Evolutionary conservation across 345 rosid species (phyloP).

Genomic region (Syzygium jambos): DNA sequence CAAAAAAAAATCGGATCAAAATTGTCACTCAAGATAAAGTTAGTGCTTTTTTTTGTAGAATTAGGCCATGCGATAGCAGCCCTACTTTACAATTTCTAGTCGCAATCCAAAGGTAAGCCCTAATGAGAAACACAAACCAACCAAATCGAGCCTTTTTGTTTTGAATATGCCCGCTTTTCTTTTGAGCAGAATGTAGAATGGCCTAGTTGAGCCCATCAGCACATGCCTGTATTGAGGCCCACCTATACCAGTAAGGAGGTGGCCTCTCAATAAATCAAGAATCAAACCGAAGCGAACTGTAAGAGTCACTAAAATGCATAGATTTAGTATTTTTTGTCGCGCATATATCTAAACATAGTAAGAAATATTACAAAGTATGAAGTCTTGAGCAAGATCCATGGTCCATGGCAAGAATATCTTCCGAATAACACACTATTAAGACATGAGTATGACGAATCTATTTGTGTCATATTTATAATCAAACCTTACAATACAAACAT

Average conservation of each 20-base stretch:
- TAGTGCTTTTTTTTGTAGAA: no score
- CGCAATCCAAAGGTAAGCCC: not conserved
- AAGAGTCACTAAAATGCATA: not conserved
- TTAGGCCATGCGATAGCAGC: not conserved
- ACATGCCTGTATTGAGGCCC: not conserved
- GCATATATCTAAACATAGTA: not conserved
- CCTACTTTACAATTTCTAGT: not conserved
- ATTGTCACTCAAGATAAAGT: no score
- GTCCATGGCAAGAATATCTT: not conserved
- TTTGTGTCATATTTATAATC: not conserved
- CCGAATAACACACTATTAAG: not conserved
- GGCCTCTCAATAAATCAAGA: not conserved
- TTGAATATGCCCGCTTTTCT: not conserved
- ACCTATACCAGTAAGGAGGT: not conserved
- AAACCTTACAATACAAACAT: not conserved
- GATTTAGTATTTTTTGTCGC: not conserved
- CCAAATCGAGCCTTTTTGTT: not conserved
- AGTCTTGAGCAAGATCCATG: not conserved
- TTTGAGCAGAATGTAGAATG: not conserved
- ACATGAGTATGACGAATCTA: not conserved
- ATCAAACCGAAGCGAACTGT: no score
- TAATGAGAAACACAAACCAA: not conserved
- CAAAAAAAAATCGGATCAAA: no score
- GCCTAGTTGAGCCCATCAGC: not conserved
- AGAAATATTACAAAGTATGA: not conserved